A percentile compares a stretch with the other conserved stretches of the same genome.
phyloP scores from a whole-genome alignment of 148 eudicot genomes.

The Nepenthes gracilis region DNA sequence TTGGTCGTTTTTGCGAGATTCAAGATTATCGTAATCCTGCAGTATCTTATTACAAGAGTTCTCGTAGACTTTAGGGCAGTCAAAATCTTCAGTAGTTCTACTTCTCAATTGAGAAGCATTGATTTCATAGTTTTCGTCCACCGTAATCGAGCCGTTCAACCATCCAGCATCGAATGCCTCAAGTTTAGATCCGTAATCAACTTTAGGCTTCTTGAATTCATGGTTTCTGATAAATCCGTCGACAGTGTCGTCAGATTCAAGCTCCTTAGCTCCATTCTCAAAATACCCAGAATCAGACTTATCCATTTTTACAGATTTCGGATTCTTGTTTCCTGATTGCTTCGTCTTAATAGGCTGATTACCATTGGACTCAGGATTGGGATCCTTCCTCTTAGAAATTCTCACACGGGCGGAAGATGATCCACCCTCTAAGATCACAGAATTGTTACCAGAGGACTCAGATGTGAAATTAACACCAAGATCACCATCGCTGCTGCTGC shows the following conservation, averaged over 20 bases:
- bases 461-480: conserved; percentile 31
- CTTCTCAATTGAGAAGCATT: background rate
- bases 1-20: conserved; percentile 5
- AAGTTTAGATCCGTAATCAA: conserved; percentile 18
- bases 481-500: conserved; percentile 58
- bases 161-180: background rate
- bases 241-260: conserved; percentile 67
- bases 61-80: background rate
- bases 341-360: conserved; percentile 5
- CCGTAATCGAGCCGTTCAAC: background rate
- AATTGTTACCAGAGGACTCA: conserved; percentile 72
- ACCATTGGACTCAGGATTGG: conserved; percentile 7
- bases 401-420: conserved; percentile 27
- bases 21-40: background rate
- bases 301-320: conserved; percentile 29
- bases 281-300: conserved; percentile 74
- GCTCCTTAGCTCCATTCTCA: conserved; percentile 51
- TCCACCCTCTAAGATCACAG: conserved; percentile 59
- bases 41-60: background rate
- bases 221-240: conserved; percentile 36
- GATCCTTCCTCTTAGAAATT: background rate
- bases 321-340: conserved; percentile 14
- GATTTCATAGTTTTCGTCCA: background rate
- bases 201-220: conserved; percentile 17
- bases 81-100: background rate